phyloP scores from a whole-genome alignment of 768 basidiomycete genomes.

The Sarcomyxa edulis region DNA sequence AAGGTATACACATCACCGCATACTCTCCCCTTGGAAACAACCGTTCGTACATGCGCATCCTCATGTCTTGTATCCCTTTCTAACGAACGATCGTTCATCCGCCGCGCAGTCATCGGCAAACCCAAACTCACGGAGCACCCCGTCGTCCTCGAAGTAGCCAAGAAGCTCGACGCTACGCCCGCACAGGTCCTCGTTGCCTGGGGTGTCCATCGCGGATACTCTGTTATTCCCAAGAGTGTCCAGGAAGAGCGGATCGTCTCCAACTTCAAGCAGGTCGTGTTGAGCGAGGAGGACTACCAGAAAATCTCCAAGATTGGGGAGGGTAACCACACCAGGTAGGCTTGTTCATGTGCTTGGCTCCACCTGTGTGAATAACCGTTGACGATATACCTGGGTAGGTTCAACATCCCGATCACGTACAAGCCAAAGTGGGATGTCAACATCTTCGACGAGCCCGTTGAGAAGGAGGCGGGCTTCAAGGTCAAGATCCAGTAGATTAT shows the following conservation, averaged over 20 bases:
- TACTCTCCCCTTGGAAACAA: slow-evolving; percentile 81
- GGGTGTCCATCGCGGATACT: slow-evolving; percentile 69
- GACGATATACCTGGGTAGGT: slow-evolving; percentile 25
- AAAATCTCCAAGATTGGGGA: slow-evolving; percentile 46
- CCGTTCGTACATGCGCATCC: too few species aligned
- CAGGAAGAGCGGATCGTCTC: slow-evolving; percentile 63
- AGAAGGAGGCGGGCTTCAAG: slow-evolving; percentile 34
- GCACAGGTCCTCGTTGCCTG: slow-evolving; percentile 85
- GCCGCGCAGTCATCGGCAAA: too few species aligned
- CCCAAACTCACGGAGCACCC: slow-evolving; percentile 67
- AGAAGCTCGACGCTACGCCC: slow-evolving; percentile 55
- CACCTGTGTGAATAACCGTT: neutral
- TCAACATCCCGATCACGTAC: slow-evolving; percentile 63
- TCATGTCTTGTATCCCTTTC: neutral
- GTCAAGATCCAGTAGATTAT: slow-evolving; percentile 21
- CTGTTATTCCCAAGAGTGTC: slow-evolving; percentile 83
- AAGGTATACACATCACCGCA: slow-evolving; percentile 64
- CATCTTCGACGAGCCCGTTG: slow-evolving; percentile 60
- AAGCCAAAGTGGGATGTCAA: slow-evolving; percentile 65
- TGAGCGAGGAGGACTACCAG: slow-evolving; percentile 65
- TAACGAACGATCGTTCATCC: neutral
- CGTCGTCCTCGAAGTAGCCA: slow-evolving; percentile 56
- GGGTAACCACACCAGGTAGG: slow-evolving; percentile 37
- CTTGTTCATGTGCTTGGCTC: neutral
- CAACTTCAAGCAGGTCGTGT: slow-evolving; percentile 73